Evolutionary conservation across 768 basidiomycete genomes (phyloP).

Genomic region (Gloeostereum incarnatum): DNA sequence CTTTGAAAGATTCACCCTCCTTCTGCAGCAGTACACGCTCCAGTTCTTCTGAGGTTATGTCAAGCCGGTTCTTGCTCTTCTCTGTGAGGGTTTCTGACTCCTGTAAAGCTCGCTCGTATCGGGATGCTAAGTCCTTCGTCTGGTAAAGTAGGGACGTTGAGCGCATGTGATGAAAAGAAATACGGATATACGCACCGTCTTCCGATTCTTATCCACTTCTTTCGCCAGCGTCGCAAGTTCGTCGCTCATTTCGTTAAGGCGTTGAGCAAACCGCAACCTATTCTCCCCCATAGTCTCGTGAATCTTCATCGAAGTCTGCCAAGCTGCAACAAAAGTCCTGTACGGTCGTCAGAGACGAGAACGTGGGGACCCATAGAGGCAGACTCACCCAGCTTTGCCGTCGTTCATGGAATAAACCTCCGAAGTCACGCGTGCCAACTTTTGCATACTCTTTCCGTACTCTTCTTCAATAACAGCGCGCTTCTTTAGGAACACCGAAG

Average conservation of each 20-base stretch:
- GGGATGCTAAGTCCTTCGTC: conserved; percentile 85
- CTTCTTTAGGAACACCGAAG: conserved; percentile 88
- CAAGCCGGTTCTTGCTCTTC: conserved; percentile 81
- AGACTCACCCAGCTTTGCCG: conserved; percentile 85
- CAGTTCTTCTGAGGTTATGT: conserved; percentile 86
- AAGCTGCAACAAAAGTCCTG: conserved; percentile 70
- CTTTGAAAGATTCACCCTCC: conserved; percentile 88
- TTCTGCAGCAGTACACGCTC: conserved; percentile 89
- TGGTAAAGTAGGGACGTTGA: conserved; percentile 16
- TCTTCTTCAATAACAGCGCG: conserved; percentile 91
- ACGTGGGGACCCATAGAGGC: conserved; percentile 5
- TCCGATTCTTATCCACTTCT: conserved; percentile 92
- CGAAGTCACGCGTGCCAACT: conserved; percentile 67
- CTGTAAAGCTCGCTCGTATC: conserved; percentile 82
- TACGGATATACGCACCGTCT: conserved; percentile 48
- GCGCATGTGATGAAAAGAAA: conserved; percentile 6
- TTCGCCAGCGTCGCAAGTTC: conserved; percentile 77
- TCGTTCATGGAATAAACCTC: conserved; percentile 83
- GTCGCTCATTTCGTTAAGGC: conserved; percentile 95
- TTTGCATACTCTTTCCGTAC: conserved; percentile 81
- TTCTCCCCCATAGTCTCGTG: conserved; percentile 91
- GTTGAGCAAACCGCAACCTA: conserved; percentile 73
- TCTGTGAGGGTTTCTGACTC: conserved; percentile 85
- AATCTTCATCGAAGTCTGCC: conserved; percentile 79
- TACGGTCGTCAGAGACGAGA: conserved; percentile 6